These are phyloP conservation scores for Euphorbia pulcherrima DNA, from an alignment of 345 rosid species.

Conservation along the genomic window DNA sequence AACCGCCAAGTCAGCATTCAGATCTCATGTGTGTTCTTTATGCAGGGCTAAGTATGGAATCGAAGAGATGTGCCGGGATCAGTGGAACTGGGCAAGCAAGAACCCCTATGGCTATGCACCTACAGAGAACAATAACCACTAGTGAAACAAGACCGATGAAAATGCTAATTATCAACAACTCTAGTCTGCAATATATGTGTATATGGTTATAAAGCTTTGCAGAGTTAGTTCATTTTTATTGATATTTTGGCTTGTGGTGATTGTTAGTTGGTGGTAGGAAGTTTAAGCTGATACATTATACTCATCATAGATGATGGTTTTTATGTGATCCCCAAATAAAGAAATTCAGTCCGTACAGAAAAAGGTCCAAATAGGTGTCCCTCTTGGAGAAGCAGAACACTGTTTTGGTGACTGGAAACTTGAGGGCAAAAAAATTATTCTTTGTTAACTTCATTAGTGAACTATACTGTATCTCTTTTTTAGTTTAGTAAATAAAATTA, in stretches of 20 bases:
- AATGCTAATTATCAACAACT: not conserved
- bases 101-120: constrained; percentile 86
- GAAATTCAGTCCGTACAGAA: not conserved
- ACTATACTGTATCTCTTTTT: not conserved
- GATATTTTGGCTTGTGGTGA: not conserved
- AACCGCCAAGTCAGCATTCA: not conserved
- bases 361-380: constrained; percentile 12
- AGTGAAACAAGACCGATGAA: constrained; percentile 9
- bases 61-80: constrained; percentile 92
- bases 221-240: not conserved
- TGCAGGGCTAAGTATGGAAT: constrained; percentile 77
- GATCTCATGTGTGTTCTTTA: not conserved
- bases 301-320: not conserved
- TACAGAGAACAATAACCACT: constrained; percentile 25
- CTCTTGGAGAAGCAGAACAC: not conserved
- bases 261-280: constrained; percentile 4
- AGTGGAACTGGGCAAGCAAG: constrained; percentile 94
- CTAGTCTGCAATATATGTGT: not conserved
- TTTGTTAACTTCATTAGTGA: constrained; percentile 4
- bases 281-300: constrained; percentile 2
- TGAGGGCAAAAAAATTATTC: constrained; percentile 3
- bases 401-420: not conserved
- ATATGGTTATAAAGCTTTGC: constrained; percentile 5
- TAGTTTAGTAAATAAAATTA: constrained; percentile 7
- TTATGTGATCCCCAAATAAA: constrained; percentile 1